A percentile compares a stretch with the other conserved stretches of the same genome.
Conservation (phyloP, 306 rosid species). For the Vigna radiata region DNA sequence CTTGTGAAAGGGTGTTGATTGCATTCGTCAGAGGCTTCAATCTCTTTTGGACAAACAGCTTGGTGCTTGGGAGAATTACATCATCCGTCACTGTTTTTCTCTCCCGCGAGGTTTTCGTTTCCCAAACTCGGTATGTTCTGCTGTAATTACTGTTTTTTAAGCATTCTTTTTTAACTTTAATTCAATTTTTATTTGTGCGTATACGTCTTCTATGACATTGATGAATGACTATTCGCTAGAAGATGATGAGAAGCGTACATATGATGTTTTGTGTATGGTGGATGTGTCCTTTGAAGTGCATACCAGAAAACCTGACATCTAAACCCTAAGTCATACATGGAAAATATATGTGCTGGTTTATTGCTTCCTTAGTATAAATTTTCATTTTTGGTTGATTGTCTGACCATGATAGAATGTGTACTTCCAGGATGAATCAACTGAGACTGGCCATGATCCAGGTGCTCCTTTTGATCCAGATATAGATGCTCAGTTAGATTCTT, state of each 20-base stretch:
- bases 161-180: background rate
- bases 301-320: background rate
- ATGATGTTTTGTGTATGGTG: background rate
- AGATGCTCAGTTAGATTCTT: constrained; percentile 69
- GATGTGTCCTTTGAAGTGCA: background rate
- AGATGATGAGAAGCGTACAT: background rate
- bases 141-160: background rate
- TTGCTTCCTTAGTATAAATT: background rate
- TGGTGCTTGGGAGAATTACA: constrained; percentile 78
- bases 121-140: constrained; percentile 63
- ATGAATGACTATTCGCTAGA: background rate
- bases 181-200: too few species aligned
- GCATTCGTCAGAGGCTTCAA: constrained; percentile 55
- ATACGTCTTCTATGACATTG: constrained; percentile 34
- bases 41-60: constrained; percentile 69
- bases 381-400: background rate
- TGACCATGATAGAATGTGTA: background rate
- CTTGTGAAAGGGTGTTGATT: constrained; percentile 61
- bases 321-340: background rate
- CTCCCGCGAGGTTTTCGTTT: constrained; percentile 70
- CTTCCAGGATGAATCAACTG: constrained; percentile 63
- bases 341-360: background rate
- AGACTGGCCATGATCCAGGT: constrained; percentile 37
- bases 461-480: constrained; percentile 53
- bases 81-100: constrained; percentile 71